Evolutionary conservation across 345 rosid species (phyloP).

Genomic region (Cardamine occulta): DNA sequence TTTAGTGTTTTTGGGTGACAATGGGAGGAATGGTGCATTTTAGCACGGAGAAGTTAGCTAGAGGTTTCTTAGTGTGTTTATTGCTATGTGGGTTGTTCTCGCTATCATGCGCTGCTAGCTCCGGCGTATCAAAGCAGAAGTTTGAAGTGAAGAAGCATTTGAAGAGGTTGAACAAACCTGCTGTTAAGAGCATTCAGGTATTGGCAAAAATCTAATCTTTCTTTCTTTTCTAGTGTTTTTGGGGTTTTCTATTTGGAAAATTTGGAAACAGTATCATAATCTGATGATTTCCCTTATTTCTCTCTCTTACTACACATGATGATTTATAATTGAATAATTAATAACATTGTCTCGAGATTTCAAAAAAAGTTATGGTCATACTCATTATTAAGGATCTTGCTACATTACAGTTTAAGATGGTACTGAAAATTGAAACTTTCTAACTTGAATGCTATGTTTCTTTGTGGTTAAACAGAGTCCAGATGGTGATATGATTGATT

Average conservation of each 20-base stretch:
- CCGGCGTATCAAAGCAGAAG: slow-evolving; percentile 66
- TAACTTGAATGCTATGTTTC: slow-evolving; percentile 2
- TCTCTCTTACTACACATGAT: slow-evolving; percentile 35
- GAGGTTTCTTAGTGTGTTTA: slow-evolving; percentile 46
- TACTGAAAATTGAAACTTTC: slow-evolving; percentile 6
- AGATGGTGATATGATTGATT: slow-evolving; percentile 85
- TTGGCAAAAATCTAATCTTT: slow-evolving; percentile 16
- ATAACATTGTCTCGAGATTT: slow-evolving; percentile 15
- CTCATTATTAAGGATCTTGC: background rate
- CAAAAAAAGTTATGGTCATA: slow-evolving; percentile 27
- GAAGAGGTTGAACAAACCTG: slow-evolving; percentile 86
- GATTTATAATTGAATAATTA: slow-evolving; percentile 34
- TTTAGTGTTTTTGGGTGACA: slow-evolving; percentile 4
- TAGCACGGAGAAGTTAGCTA: slow-evolving; percentile 43
- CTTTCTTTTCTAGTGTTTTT: background rate
- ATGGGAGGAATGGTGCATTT: slow-evolving; percentile 48
- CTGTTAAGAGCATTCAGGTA: slow-evolving; percentile 82
- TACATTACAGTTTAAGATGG: background rate
- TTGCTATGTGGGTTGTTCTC: slow-evolving; percentile 54
- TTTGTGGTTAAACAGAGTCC: slow-evolving; percentile 57
- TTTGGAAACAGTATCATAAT: slow-evolving; percentile 29
- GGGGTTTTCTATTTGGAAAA: slow-evolving; percentile 34
- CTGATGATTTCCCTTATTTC: slow-evolving; percentile 31
- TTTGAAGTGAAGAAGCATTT: slow-evolving; percentile 80
- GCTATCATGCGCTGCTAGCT: slow-evolving; percentile 62